A percentile compares a stretch with the other conserved stretches of the same genome.
These are phyloP conservation scores for Phytophthora nicotianae DNA, from an alignment of 352 stramenopile species.

Conservation along the genomic window DNA sequence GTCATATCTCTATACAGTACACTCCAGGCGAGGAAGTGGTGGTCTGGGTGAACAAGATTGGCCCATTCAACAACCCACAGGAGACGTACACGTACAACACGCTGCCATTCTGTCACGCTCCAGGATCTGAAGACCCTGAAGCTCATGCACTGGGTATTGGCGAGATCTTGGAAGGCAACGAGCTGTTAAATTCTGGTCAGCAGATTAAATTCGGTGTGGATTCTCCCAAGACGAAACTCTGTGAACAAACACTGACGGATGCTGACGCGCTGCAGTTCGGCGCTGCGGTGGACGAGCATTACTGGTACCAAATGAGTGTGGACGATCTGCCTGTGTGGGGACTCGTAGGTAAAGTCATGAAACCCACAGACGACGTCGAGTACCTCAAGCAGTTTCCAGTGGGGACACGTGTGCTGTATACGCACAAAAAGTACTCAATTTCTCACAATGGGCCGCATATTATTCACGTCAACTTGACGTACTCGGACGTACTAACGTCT, in stretches of 20 bases:
- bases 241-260: constrained; percentile 73
- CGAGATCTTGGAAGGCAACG: constrained; percentile 96
- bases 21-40: constrained; percentile 76
- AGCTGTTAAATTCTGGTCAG: constrained; percentile 94
- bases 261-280: constrained; percentile 80
- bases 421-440: constrained; percentile 96
- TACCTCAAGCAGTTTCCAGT: constrained; percentile 84
- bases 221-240: constrained; percentile 69
- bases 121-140: constrained; percentile 87
- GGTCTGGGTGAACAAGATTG: constrained; percentile 98
- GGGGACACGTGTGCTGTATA: constrained; percentile 93
- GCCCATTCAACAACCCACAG: constrained; percentile 97
- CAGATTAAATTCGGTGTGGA: constrained; percentile 78
- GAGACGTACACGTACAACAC: constrained; percentile 99
- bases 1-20: constrained; percentile 52
- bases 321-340: constrained; percentile 99
- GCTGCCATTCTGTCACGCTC: constrained; percentile 96
- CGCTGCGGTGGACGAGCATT: constrained; percentile 94
- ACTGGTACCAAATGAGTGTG: constrained; percentile 99
- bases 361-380: constrained; percentile 82
- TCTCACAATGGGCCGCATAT: constrained; percentile 97
- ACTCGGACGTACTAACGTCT: constrained; percentile 87
- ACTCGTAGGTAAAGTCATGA: constrained; percentile 97
- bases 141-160: constrained; percentile 90
- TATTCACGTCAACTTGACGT: constrained; percentile 98